Base-by-base conservation (phyloP, 2,329 filamentous ascomycete species). In the Hymenoscyphus fructigenus region DNA sequence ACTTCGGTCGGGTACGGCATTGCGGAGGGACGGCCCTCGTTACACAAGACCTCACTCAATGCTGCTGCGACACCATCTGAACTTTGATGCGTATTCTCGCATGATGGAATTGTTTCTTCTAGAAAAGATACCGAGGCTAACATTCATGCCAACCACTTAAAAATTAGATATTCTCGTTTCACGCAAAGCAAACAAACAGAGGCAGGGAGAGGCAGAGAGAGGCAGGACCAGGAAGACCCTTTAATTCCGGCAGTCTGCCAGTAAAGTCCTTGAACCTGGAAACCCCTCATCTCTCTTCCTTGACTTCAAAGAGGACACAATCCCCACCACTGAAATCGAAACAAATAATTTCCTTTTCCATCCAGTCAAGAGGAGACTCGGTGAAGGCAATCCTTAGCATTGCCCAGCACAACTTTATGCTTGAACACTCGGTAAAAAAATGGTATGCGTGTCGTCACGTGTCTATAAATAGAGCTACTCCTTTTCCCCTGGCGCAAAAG, bases 121-220 rank as follows among this genome's bases (percentile, higher is more conserved):
- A 26, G 23, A 53, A 23, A 53, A 38, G 14, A 17, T 38, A 38
- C 14, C 36, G 36, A 38, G 14, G 47, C 20, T 12, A 23, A 15
- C 7, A 23, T 53, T 53, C 10, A 26, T 53, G 23, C 9, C 47
- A 1, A 26, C 47, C 23, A 23, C 47, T 26, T 1, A 26, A 20
- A 23, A 53, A 53, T 53, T 20, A 53, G 47, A 10, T 53, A 26
- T 17, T 17, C 14, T 17, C 9, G 59, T 60, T 60, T 60, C 57
- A 59, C 23, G 57, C 57, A 59, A 26, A 59, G 57, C 9, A 29
- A 59, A 41, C 57, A 29, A n/a, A n/a, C n/a, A n/a, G n/a, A 20
- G 32, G 32, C 2, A 34, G 32, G n/a, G n/a, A n/a, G 29, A 32
- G 29, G 29, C 29, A 3, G 28, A 29, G 6, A 6, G 28, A 29